Conservation (phyloP, 2,329 filamentous ascomycete species). For the Penicillium sp. region DNA sequence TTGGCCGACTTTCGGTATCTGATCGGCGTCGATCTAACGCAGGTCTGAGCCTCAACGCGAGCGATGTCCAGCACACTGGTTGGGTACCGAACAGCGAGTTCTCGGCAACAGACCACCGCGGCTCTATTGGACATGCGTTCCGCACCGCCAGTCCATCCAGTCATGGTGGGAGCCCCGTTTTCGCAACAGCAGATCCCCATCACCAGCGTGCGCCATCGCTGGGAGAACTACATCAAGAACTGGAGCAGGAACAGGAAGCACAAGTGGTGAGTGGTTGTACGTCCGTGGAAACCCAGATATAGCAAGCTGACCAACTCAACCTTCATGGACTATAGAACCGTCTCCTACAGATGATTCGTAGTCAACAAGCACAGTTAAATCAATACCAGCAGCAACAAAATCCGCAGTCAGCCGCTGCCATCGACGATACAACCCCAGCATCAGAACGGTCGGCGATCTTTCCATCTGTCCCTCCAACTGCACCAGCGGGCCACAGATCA, state of each 20-base stretch:
- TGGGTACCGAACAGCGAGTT: constrained; percentile 32
- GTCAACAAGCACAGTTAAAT: constrained; percentile 47
- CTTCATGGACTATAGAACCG: constrained; percentile 40
- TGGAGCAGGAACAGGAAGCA: constrained; percentile 51
- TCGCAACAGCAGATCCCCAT: constrained; percentile 46
- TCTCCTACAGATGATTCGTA: constrained; percentile 49
- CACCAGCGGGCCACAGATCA: constrained; percentile 32
- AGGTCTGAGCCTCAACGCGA: constrained; percentile 40
- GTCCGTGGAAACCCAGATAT: not conserved
- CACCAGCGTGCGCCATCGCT: constrained; percentile 48
- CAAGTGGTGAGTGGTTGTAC: constrained; percentile 43
- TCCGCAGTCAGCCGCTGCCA: constrained; percentile 32
- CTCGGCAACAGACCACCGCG: constrained; percentile 23
- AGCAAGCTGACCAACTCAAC: not conserved
- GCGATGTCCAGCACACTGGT: constrained; percentile 25
- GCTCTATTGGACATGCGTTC: constrained; percentile 39
- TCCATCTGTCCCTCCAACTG: constrained; percentile 24
- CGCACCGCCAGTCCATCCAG: constrained; percentile 44
- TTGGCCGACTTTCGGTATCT: constrained; percentile 36
- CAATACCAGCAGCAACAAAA: constrained; percentile 32
- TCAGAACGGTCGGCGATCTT: constrained; percentile 43
- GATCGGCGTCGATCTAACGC: constrained; percentile 45
- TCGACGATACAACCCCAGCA: constrained; percentile 44
- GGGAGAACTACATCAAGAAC: constrained; percentile 50
- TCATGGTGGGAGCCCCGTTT: constrained; percentile 41